phyloP scores from a whole-genome alignment of 2,329 filamentous ascomycete genomes.

The Dryadomyces quercivorus region DNA sequence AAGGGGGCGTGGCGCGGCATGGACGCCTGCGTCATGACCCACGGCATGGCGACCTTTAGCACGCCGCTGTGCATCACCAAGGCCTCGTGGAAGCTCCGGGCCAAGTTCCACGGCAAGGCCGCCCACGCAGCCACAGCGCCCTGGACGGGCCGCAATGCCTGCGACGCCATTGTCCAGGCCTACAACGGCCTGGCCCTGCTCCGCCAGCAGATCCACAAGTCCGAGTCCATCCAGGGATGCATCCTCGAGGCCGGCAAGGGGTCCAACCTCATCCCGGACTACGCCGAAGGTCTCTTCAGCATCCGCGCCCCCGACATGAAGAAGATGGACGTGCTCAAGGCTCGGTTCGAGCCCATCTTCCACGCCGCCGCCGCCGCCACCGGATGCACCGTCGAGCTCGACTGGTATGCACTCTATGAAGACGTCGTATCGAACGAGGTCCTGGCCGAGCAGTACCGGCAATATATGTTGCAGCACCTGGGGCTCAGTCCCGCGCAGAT shows the following conservation, averaged over 20 bases:
- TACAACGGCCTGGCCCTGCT: conserved; percentile 28
- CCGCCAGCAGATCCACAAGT: conserved; percentile 29
- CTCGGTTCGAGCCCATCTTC: conserved; percentile 20
- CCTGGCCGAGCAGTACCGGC: too few species aligned
- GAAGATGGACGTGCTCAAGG: conserved; percentile 21
- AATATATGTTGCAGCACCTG: too few species aligned
- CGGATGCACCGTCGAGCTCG: conserved; percentile 18
- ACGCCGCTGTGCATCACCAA: not conserved
- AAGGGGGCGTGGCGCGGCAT: conserved; percentile 27
- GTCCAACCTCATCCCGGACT: conserved; percentile 24
- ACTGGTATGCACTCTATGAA: conserved; percentile 17
- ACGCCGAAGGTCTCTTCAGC: conserved; percentile 30
- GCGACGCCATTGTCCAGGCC: conserved; percentile 30
- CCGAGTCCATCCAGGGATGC: conserved; percentile 35
- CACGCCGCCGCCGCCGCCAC: conserved; percentile 23
- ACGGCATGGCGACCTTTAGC: conserved; percentile 11
- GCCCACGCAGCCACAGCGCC: conserved; percentile 33
- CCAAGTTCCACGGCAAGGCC: conserved; percentile 25
- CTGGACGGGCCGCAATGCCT: conserved; percentile 34
- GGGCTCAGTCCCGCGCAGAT: too few species aligned
- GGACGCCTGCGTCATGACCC: conserved; percentile 27
- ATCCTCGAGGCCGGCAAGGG: conserved; percentile 25
- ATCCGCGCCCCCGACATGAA: conserved; percentile 22
- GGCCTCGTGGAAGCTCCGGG: conserved; percentile 1
- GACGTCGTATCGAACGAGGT: not conserved